A percentile compares a stretch with the other conserved stretches of the same genome.
These are phyloP conservation scores for Blumeriella jaapii DNA, from an alignment of 2,329 filamentous ascomycete species.

Conservation along the genomic window DNA sequence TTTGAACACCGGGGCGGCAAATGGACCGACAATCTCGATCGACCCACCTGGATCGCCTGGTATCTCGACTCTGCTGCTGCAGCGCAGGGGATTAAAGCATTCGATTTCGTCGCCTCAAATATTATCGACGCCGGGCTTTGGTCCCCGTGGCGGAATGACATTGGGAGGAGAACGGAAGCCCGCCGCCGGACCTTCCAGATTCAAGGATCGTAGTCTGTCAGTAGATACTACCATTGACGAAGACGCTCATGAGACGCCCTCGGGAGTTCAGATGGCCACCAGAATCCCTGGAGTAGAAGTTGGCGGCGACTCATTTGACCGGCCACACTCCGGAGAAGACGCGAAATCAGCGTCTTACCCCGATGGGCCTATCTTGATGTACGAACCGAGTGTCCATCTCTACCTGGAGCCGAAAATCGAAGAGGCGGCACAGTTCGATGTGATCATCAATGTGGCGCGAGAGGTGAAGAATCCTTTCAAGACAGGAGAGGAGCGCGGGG, in stretches of 20 bases:
- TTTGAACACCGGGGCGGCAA: slow-evolving; percentile 57
- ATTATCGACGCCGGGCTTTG: slow-evolving; percentile 48
- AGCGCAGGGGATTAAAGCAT: slow-evolving; percentile 53
- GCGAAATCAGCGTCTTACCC: slow-evolving; percentile 76
- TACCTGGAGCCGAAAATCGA: slow-evolving; percentile 72
- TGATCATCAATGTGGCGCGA: slow-evolving; percentile 74
- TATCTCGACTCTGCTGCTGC: slow-evolving; percentile 49
- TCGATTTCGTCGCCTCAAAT: slow-evolving; percentile 58
- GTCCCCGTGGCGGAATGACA: slow-evolving; percentile 50
- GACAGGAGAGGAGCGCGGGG: slow-evolving; percentile 26
- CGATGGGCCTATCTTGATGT: slow-evolving; percentile 71
- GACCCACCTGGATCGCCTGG: slow-evolving; percentile 45
- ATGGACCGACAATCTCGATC: slow-evolving; percentile 32
- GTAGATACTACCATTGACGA: slow-evolving; percentile 24
- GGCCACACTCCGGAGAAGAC: slow-evolving; percentile 64
- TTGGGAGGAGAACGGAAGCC: slow-evolving; percentile 35
- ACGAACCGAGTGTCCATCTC: slow-evolving; percentile 64
- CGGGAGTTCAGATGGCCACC: slow-evolving; percentile 50
- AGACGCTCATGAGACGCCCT: slow-evolving; percentile 37
- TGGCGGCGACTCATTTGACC: slow-evolving; percentile 50
- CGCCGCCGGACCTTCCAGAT: slow-evolving; percentile 21
- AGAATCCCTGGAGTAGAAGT: slow-evolving; percentile 36
- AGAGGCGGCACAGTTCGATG: slow-evolving; percentile 66
- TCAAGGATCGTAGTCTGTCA: slow-evolving; percentile 22
- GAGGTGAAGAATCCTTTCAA: slow-evolving; percentile 70